Base-by-base conservation (phyloP, 2,329 filamentous ascomycete genomes). In the Penicillium carneum region DNA sequence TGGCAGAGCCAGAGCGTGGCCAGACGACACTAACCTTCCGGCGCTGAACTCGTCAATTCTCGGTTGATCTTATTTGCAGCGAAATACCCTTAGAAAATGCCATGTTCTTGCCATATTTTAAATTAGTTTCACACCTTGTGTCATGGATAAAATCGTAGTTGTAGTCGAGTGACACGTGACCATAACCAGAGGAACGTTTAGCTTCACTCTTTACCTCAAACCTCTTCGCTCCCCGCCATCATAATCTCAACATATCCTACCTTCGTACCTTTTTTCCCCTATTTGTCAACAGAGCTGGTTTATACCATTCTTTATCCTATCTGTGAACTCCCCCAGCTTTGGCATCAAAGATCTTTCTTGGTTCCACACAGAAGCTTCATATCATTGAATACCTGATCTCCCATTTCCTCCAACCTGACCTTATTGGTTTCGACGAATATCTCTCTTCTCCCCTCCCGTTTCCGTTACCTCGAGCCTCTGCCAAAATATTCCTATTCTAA, bases 1-100 rank as follows among this genome's bases (percentile, higher is more conserved):
- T 81, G 61, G 78, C 79, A 45, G 78, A 80, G 52, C 80, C 80
- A 6, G 79, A 81, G 60, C 75, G 80, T 67, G 80, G 80, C 11
- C 80, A 82, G 57, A 76, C 74, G 14, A 75, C 73, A 10, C 63
- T 82, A 36, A 63, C 71, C 1, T 80, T 81, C 64, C 65, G 66
- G 48, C 54, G 64, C 14, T 64, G 62, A 62, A 65, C 18, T 12
- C 12, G 12, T 16, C 2, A 18, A 38, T 36, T 36, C 14, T 42
- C 10, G 10, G 26, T 47, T 45, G 16, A 57, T 18, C 2, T 50
- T 34, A 36, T 60, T 46, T 23, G 12, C 18, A 57, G 55, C 45
- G 46, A 48, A 47, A 61, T 59, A 63, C 51, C 61, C 62, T 43
- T 29, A 8, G 7, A 14, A n/a, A 43, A 57, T 43, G 34, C 34